Evolutionary conservation across 495 filamentous ascomycete genomes (phyloP), one percentile per base, ranked within the genome.

Genomic region (Neurospora tetraspora): DNA sequence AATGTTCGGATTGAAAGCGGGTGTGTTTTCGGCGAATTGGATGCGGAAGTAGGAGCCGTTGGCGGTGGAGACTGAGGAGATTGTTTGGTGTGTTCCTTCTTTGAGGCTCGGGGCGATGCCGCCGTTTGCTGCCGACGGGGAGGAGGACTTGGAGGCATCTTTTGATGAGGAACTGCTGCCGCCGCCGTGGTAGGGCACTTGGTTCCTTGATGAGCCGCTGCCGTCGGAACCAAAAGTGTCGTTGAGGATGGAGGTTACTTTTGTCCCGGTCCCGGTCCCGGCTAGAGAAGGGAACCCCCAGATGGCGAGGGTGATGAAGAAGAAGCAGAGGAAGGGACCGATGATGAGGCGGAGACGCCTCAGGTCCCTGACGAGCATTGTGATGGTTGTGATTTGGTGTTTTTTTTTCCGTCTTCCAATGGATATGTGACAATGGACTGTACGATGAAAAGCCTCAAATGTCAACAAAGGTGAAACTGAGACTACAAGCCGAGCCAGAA

Each of bases 1-100:
- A 72, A 88, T 84, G 76, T 85, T 88, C 40, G 87, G 86, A 71
- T 88, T 88, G 43, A 84, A 81, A 70, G 79, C 79, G 11, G 70
- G 47, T 6, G 75, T 61, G 39, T 74, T 71, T 4, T 16, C 6
- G 68, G 76, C 83, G 74, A 87, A 85, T 10, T 79, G 75, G 77
- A 88, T 80, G 42, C 69, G 70, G 72, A 85, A 87, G 76, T 79
- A 86, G 39, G 76, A 79, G 39, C 73, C 73, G 71, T 86, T 78
- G 1, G 75, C 16, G 27, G 80, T 84, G 8, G 83, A 85, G 36
- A 77, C 39, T 0, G 86, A 87, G 73, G 78, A 82, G 20, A 89
- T 72, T 61, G 82, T 77, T 68, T 76, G 72, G 71, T 83, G 80
- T 79, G 34, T 45, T 40, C 18, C 23, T 27, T 39, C n/a, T 18